These are phyloP conservation scores for Stenogyne calaminthoides DNA, from an alignment of 305 asterid genomes.

Conservation along the genomic window DNA sequence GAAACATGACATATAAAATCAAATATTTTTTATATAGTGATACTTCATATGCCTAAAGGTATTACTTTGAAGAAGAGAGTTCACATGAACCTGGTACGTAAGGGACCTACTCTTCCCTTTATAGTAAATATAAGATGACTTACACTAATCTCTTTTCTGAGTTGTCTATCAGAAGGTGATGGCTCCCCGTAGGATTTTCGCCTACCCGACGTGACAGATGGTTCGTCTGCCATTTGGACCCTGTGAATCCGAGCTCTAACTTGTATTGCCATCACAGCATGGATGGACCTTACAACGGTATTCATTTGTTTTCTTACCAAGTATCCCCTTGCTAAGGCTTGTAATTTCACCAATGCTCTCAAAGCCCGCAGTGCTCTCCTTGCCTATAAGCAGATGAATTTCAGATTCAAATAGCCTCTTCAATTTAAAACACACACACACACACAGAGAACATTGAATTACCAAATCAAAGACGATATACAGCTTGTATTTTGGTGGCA, in stretches of 20 bases:
- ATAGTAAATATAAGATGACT: conserved; percentile 18
- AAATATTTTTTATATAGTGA: no score
- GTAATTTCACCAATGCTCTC: conserved; percentile 72
- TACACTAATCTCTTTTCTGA: conserved; percentile 34
- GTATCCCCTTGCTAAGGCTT: conserved; percentile 80
- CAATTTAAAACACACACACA: background rate
- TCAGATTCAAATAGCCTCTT: background rate
- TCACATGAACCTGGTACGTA: no score
- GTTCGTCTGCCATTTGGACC: conserved; percentile 52
- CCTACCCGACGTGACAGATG: conserved; percentile 27
- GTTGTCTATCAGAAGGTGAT: conserved; percentile 37
- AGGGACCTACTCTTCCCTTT: background rate
- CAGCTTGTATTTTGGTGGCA: conserved; percentile 68
- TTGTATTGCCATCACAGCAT: conserved; percentile 68
- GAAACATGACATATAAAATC: no score
- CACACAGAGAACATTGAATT: conserved; percentile 11
- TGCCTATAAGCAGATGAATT: conserved; percentile 48
- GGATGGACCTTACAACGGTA: conserved; percentile 54
- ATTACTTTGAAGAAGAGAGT: no score
- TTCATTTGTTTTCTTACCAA: conserved; percentile 66
- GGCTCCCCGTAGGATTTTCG: conserved; percentile 33
- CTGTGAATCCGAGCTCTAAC: conserved; percentile 68
- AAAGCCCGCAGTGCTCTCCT: conserved; percentile 71
- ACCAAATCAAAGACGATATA: conserved; percentile 76
- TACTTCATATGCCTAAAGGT: no score